Evolutionary conservation across 352 stramenopile species (phyloP).

Genomic region (Phytophthora sp.): DNA sequence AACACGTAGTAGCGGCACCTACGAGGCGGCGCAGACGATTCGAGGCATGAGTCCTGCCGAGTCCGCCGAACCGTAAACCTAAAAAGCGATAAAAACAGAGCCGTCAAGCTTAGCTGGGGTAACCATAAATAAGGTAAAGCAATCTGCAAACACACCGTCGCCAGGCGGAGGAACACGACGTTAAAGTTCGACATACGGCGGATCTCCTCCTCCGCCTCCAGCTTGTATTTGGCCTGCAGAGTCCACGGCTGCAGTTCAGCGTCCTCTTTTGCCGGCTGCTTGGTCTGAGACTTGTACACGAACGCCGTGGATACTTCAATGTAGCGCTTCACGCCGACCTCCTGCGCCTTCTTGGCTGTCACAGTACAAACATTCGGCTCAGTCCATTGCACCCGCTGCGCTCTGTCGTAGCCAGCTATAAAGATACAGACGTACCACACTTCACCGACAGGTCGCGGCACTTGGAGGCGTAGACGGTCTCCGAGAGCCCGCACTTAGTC

Average conservation of each 20-base stretch:
- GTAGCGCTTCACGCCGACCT: constrained; percentile 77
- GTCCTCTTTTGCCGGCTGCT: constrained; percentile 62
- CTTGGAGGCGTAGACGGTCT: constrained; percentile 83
- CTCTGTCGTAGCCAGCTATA: not conserved
- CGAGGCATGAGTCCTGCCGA: constrained; percentile 85
- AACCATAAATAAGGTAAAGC: not conserved
- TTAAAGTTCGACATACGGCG: constrained; percentile 62
- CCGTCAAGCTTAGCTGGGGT: not conserved
- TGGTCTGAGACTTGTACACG: constrained; percentile 88
- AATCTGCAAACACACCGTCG: constrained; percentile 53
- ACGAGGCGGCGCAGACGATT: constrained; percentile 86
- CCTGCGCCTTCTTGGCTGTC: constrained; percentile 65
- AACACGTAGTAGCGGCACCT: constrained; percentile 23
- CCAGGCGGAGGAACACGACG: constrained; percentile 76
- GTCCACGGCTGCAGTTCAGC: constrained; percentile 83
- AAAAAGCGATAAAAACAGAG: not conserved
- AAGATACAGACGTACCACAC: constrained; percentile 72
- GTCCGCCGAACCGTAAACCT: constrained; percentile 85
- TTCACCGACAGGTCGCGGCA: constrained; percentile 86
- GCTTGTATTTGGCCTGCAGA: constrained; percentile 87
- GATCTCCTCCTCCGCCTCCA: constrained; percentile 82
- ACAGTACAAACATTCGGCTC: constrained; percentile 2
- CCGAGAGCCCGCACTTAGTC: constrained; percentile 79
- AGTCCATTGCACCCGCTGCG: not conserved
- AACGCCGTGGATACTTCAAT: constrained; percentile 89